Evolutionary conservation across 2,329 filamentous ascomycete species (phyloP), one percentile per base, ranked within the genome.

Genomic region (Ophiocordyceps camponoti-saundersi): DNA sequence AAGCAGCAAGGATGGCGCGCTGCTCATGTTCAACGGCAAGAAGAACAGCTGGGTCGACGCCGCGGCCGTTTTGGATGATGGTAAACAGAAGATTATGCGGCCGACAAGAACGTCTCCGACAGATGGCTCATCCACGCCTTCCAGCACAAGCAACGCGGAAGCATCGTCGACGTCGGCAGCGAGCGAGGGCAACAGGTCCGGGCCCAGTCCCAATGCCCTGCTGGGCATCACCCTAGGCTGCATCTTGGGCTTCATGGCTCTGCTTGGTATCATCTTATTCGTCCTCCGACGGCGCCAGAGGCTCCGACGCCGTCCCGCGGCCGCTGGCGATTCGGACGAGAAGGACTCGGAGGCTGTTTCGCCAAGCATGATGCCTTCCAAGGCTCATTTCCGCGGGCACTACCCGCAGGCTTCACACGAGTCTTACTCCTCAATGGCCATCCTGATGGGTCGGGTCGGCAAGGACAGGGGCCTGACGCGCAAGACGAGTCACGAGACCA

Each of bases 141-240:
- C 54, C 16, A 51, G 51, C 48, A 22, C 53, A 23, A 54, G 50
- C 13, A 53, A 56, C 18, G 52, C 55, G n/a, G 50, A 59, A 11
- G 42, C 43, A 18, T 40, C 36, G 2, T 15, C 46, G 12, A 16
- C 45, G 12, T 39, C 49, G 5, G 20, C 39, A 22, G 49, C 20
- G 21, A 29, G n/a, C 42, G 23, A 58, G 50, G 53, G 55, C 23
- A 50, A 59, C 22, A 55, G 52, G 50, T 60, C 59, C 49, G 62
- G 56, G n/a, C 51, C 61, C 44, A 57, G 61, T 49, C 58, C 67
- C 59, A 67, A 72, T 62, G 53, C 78, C 8, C 82, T 95, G 26
- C 72, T 95, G 1, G 89, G 85, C 32, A 85, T 85, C 45, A 85
- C 85, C 0, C 71, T 96, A 1, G 88, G 89, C 13, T 79, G 81